These are phyloP conservation scores for Saturnispora diversa DNA, from an alignment of 805 yeast species.

Conservation along the genomic window DNA sequence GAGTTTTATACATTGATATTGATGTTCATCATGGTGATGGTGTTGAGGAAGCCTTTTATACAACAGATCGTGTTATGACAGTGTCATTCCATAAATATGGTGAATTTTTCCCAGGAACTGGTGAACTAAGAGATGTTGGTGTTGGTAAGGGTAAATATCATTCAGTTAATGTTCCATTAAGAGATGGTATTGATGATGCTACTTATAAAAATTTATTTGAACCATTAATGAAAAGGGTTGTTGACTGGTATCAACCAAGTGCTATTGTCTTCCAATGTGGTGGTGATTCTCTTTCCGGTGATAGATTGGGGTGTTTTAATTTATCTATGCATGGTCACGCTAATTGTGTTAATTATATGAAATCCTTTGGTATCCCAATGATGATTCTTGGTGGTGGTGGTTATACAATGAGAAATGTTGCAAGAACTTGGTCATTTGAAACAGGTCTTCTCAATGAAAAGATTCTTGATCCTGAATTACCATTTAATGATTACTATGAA, in stretches of 20 bases:
- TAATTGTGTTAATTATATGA: conserved; percentile 84
- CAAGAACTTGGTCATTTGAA: conserved; percentile 92
- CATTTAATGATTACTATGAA: conserved; percentile 94
- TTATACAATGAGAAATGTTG: conserved; percentile 94
- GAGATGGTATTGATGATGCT: conserved; percentile 92
- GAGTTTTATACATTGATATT: conserved; percentile 81
- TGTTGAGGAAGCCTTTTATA: conserved; percentile 88
- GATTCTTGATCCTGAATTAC: conserved; percentile 65
- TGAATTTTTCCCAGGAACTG: conserved; percentile 91
- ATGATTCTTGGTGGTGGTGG: conserved; percentile 98
- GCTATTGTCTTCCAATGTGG: conserved; percentile 98
- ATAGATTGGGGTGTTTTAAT: conserved; percentile 91
- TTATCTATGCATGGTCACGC: conserved; percentile 92
- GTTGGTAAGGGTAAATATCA: conserved; percentile 79
- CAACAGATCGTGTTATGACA: conserved; percentile 88
- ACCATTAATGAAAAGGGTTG: conserved; percentile 69
- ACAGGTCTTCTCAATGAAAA: conserved; percentile 82
- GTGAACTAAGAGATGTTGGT: conserved; percentile 77
- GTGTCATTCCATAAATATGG: conserved; percentile 89
- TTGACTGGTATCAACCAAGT: conserved; percentile 88
- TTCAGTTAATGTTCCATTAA: conserved; percentile 75
- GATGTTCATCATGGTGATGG: conserved; percentile 96
- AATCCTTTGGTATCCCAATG: conserved; percentile 78
- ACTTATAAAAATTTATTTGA: conserved; percentile 79
- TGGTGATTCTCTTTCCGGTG: conserved; percentile 95